These are phyloP conservation scores for Pleurozium schreberi DNA, from an alignment of 225 moss, liverwort and hornwort genomes.

Conservation along the genomic window DNA sequence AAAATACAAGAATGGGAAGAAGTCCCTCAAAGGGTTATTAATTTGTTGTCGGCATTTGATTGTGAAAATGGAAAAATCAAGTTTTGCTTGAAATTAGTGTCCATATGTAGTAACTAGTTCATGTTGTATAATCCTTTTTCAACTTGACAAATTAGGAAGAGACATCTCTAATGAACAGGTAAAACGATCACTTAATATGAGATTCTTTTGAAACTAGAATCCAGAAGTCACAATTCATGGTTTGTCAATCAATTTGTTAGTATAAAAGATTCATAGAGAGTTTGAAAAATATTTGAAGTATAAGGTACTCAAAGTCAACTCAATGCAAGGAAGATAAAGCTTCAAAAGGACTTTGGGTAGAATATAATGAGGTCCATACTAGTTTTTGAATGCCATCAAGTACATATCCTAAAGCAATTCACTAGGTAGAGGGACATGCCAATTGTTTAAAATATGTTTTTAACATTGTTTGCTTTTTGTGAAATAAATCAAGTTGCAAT, in stretches of 20 bases:
- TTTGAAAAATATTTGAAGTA: neutral
- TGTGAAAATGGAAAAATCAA: neutral
- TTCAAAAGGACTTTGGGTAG: neutral
- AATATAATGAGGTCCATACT: neutral
- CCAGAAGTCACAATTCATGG: accelerated
- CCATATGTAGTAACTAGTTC: accelerated
- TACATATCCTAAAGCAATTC: neutral
- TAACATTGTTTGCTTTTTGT: neutral
- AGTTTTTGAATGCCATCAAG: neutral
- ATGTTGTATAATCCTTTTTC: neutral
- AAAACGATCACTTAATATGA: neutral
- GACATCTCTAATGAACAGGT: neutral
- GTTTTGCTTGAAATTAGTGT: no score
- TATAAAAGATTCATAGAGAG: neutral
- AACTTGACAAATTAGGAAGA: neutral
- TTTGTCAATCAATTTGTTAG: neutral
- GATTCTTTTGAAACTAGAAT: neutral
- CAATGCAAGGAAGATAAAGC: neutral
- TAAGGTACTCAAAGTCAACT: neutral
- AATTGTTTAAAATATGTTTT: neutral
- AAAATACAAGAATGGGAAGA: neutral
- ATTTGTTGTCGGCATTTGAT: neutral
- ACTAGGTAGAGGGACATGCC: accelerated
- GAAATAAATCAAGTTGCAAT: neutral
- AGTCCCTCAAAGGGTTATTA: no score